Base-by-base conservation (phyloP, 2,329 filamentous ascomycete species). In the Xylariaceae sp. region DNA sequence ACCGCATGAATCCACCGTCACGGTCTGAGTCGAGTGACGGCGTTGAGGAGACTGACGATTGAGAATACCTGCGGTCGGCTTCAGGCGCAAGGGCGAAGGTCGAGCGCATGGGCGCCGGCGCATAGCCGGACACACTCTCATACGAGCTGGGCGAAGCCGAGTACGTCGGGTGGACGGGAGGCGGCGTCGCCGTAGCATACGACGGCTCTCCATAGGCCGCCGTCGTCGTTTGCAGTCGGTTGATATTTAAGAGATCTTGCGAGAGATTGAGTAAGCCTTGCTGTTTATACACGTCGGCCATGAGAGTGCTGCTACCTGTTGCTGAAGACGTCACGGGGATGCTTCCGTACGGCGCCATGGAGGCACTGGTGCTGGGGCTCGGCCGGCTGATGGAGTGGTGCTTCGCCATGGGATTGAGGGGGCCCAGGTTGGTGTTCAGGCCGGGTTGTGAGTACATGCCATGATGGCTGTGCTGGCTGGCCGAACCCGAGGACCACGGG, bases 291-390 rank as follows among this genome's bases (percentile, higher is more conserved):
- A 74, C 82, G 77, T 78, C 77, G 65, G 74, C 76, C 74, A 82
- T 78, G 73, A 83, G 79, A 78, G 88, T 83, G 76, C 23, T 30
- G 23, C 79, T 85, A 85, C 86, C 87, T 80, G 92, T 80, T 73
- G 90, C 85, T 63, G 89, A 83, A 59, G 88, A 83, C 51, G 88
- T 84, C 64, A 92, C 85, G 59, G 89, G 86, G 72, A 92, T 83
- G 70, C 83, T 86, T 53, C 83, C 82, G 71, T 92, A 88, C 58
- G 87, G 89, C 55, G 88, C 82, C 80, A 93, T 83, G 50, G 87
- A 80, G 54, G 78, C 77, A 69, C 76, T 76, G 68, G 76, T 79
- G 69, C 85, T 84, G 69, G 83, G 80, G 67, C 82, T 83, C 56
- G 86, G 77, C 66, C 87, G 66, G 77, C 78, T 70, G 71, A 82